Conservation (phyloP, 148 eudicot species). For the Amaranthus cruentus region DNA sequence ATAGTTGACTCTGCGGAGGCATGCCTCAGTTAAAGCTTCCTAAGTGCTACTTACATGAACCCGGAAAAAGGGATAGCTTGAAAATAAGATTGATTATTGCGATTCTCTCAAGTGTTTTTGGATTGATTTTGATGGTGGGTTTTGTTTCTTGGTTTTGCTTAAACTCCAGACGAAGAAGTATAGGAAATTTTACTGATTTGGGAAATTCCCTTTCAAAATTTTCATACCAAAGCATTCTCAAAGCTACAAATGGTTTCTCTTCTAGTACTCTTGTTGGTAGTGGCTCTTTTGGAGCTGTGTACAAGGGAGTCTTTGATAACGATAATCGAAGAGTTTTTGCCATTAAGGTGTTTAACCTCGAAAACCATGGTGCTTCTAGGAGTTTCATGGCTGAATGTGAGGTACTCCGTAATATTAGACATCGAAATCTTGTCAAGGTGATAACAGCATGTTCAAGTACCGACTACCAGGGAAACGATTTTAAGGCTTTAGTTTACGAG, state of each 20-base stretch:
- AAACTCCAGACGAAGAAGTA: not conserved
- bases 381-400: slow-evolving; percentile 22
- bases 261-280: slow-evolving; percentile 16
- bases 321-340: not conserved
- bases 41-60: slow-evolving; percentile 7
- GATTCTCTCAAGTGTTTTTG: slow-evolving; percentile 8
- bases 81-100: slow-evolving; percentile 13
- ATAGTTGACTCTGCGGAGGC: slow-evolving; percentile 40
- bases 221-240: slow-evolving; percentile 23
- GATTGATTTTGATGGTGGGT: slow-evolving; percentile 10
- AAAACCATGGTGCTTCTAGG: slow-evolving; percentile 8
- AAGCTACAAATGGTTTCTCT: slow-evolving; percentile 31
- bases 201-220: not conserved
- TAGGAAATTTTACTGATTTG: not conserved
- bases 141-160: not conserved
- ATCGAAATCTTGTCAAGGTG: slow-evolving; percentile 19
- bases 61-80: not conserved
- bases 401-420: slow-evolving; percentile 11
- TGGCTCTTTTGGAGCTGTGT: slow-evolving; percentile 26
- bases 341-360: slow-evolving; percentile 14
- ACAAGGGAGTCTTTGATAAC: slow-evolving; percentile 18
- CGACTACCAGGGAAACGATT: slow-evolving; percentile 20
- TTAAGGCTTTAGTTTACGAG: slow-evolving; percentile 17
- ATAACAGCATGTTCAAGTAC: slow-evolving; percentile 18
- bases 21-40: slow-evolving; percentile 28